These are phyloP conservation scores for Acanthamoeba royreba DNA, from an alignment of 208 protist species.

Conservation along the genomic window DNA sequence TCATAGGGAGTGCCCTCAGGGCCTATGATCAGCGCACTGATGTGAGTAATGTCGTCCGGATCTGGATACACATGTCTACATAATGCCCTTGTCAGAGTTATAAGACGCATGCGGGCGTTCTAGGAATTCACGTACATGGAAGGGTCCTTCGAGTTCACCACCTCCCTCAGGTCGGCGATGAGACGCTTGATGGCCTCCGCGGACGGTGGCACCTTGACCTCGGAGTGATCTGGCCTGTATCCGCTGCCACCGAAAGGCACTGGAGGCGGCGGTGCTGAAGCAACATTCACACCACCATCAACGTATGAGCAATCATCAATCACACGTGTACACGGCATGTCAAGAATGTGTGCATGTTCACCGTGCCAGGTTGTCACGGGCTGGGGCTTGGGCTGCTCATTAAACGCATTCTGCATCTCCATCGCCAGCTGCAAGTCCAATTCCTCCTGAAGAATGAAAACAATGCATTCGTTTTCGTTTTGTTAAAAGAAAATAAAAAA, in stretches of 20 bases:
- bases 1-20: constrained; percentile 70
- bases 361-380: not conserved
- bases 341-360: not conserved
- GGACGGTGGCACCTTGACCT: not conserved
- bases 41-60: not conserved
- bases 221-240: not conserved
- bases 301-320: no score
- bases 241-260: not conserved
- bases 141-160: not conserved
- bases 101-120: not conserved
- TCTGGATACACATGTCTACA: not conserved
- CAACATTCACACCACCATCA: no score
- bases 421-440: not conserved
- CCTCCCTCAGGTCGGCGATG: not conserved
- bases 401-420: not conserved
- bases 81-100: not conserved
- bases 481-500: not conserved
- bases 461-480: not conserved
- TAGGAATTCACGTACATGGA: not conserved
- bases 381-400: not conserved
- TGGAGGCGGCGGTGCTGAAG: not conserved
- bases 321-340: no score
- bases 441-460: not conserved
- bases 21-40: constrained; percentile 61
- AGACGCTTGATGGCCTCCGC: not conserved